Evolutionary conservation across 352 stramenopile genomes (phyloP).

Genomic region (Globisporangium ultimum): DNA sequence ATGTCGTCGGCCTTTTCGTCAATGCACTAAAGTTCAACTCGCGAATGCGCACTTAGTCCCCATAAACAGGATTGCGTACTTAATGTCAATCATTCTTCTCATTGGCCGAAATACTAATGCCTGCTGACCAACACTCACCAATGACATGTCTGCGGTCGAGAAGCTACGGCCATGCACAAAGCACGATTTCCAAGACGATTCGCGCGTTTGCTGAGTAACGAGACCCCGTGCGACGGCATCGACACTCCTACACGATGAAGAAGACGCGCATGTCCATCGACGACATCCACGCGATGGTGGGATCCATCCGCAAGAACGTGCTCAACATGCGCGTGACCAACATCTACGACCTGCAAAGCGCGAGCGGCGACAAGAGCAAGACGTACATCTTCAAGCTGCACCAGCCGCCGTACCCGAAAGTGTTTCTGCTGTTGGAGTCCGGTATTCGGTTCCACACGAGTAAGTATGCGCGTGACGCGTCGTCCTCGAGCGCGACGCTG

Average conservation of each 20-base stretch:
- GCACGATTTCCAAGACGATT: too few species aligned
- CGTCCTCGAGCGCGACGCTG: conserved; percentile 61
- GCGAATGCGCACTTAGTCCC: too few species aligned
- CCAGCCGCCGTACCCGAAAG: conserved; percentile 86
- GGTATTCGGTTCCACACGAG: conserved; percentile 97
- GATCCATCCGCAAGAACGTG: conserved; percentile 81
- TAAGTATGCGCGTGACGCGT: conserved; percentile 74
- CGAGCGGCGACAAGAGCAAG: conserved; percentile 73
- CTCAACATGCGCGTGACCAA: conserved; percentile 94
- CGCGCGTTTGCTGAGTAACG: too few species aligned
- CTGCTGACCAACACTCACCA: background rate
- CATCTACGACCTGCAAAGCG: conserved; percentile 92
- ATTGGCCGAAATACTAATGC: background rate
- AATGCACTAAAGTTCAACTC: too few species aligned
- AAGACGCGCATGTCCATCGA: conserved; percentile 88
- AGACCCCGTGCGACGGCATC: too few species aligned
- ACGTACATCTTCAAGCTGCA: conserved; percentile 94
- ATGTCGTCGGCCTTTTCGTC: too few species aligned
- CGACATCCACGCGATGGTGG: conserved; percentile 86
- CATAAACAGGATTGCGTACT: too few species aligned
- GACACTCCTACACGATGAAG: conserved; percentile 42
- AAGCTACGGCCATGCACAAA: background rate
- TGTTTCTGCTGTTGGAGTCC: conserved; percentile 95
- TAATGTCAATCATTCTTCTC: too few species aligned
- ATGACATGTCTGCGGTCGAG: background rate